These are phyloP conservation scores for Telopea speciosissima DNA, from an alignment of 177 flowering plant genomes.

Conservation along the genomic window DNA sequence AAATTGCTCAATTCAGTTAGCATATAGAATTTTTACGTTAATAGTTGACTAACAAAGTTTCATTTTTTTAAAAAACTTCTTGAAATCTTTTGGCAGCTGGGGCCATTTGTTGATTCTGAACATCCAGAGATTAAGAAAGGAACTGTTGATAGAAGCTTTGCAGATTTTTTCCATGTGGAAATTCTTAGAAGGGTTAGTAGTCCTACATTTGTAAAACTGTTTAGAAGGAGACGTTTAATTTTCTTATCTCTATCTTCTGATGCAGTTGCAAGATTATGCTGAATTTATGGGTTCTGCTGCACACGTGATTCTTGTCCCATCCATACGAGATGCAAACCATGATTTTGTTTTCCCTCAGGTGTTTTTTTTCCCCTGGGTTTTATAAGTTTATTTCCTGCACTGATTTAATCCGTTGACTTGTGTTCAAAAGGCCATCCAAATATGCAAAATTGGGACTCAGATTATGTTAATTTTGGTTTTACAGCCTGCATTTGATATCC, in stretches of 20 bases:
- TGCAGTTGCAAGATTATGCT: conserved; percentile 81
- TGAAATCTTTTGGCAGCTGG: conserved; percentile 52
- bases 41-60: not conserved
- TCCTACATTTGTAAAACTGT: not conserved
- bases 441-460: conserved; percentile 2
- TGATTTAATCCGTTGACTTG: not conserved
- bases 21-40: not conserved
- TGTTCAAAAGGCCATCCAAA: not conserved
- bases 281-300: conserved; percentile 75
- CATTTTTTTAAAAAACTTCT: not conserved
- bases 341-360: conserved; percentile 99
- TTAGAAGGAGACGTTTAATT: not conserved
- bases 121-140: conserved; percentile 86
- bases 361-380: not conserved
- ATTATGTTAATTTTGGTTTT: conserved; percentile 13
- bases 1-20: not conserved
- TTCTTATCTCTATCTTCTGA: conserved; percentile 4
- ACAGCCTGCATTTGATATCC: conserved; percentile 80
- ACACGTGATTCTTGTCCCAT: conserved; percentile 80
- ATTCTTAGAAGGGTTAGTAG: conserved; percentile 62
- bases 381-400: not conserved
- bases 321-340: conserved; percentile 85
- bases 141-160: conserved; percentile 51
- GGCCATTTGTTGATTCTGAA: conserved; percentile 96
- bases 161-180: conserved; percentile 70